Conservation (phyloP, 1,139 yeast species). For the Hemisphaericaspora xylofermentans region DNA sequence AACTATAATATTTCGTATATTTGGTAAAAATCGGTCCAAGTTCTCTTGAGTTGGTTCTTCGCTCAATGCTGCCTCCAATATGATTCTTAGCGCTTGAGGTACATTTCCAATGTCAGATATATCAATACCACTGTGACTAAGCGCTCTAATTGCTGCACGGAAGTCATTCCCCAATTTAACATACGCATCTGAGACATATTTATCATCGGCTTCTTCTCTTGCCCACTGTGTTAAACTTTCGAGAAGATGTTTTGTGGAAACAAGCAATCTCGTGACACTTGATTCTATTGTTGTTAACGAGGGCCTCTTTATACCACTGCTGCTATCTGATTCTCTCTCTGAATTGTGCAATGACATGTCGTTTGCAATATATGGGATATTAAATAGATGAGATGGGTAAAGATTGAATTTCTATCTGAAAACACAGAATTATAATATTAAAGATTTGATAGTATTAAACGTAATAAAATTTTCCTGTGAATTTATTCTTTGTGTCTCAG, state of each 20-base stretch:
- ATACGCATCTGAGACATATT: slow-evolving; percentile 86
- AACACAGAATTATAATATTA: no score
- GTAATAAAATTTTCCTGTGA: no score
- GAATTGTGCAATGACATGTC: background rate
- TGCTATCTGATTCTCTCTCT: background rate
- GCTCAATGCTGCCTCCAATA: slow-evolving; percentile 83
- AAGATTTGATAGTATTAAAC: no score
- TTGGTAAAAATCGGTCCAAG: slow-evolving; percentile 77
- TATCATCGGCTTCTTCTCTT: slow-evolving; percentile 69
- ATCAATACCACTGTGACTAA: slow-evolving; percentile 40
- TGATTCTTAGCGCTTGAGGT: slow-evolving; percentile 53
- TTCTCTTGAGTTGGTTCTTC: slow-evolving; percentile 85
- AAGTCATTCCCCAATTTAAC: slow-evolving; percentile 94
- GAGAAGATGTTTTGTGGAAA: slow-evolving; percentile 83
- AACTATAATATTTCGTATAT: slow-evolving; percentile 83
- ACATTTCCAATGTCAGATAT: slow-evolving; percentile 45
- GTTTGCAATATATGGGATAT: no score
- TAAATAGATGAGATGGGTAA: no score
- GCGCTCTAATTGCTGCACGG: slow-evolving; percentile 71
- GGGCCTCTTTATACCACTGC: background rate
- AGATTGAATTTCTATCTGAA: no score
- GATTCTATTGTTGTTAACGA: slow-evolving; percentile 70
- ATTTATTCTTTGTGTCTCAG: no score
- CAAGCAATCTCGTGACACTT: slow-evolving; percentile 77
- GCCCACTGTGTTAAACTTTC: slow-evolving; percentile 94